Evolutionary conservation across 2,329 filamentous ascomycete genomes (phyloP).

Genomic region (Lasiodiplodia sp.): DNA sequence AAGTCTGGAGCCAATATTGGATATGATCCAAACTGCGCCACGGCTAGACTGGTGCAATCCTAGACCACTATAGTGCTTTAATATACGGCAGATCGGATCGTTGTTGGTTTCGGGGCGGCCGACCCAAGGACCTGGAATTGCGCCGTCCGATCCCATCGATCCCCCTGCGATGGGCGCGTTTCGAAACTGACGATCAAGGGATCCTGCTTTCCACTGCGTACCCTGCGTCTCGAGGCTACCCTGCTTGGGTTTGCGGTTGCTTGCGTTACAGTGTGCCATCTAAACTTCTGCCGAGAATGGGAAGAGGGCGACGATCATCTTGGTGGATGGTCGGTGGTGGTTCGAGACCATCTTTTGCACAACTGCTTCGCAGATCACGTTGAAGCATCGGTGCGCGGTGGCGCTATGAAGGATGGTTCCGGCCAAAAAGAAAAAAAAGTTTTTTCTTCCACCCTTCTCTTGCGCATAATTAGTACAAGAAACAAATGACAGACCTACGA

Average conservation of each 20-base stretch:
- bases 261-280: not conserved
- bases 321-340: not conserved
- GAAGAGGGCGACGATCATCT: not conserved
- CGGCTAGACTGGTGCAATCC: not conserved
- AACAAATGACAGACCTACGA: not conserved
- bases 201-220: not conserved
- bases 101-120: not conserved
- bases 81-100: not conserved
- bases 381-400: not conserved
- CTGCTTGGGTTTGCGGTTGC: not conserved
- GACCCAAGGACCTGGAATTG: slow-evolving; percentile 20
- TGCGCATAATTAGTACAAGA: not conserved
- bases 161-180: not conserved
- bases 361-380: not conserved
- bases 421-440: not conserved
- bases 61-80: not conserved
- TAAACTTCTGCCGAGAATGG: not conserved
- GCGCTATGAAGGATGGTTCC: not conserved
- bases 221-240: not conserved
- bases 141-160: not conserved
- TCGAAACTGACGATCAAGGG: not conserved
- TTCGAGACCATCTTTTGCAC: not conserved
- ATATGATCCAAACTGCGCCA: slow-evolving; percentile 50
- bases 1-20: slow-evolving; percentile 82
- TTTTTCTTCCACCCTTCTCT: not conserved